Conservation (phyloP, 345 rosid species). For the Cardamine chenopodiifolia region DNA sequence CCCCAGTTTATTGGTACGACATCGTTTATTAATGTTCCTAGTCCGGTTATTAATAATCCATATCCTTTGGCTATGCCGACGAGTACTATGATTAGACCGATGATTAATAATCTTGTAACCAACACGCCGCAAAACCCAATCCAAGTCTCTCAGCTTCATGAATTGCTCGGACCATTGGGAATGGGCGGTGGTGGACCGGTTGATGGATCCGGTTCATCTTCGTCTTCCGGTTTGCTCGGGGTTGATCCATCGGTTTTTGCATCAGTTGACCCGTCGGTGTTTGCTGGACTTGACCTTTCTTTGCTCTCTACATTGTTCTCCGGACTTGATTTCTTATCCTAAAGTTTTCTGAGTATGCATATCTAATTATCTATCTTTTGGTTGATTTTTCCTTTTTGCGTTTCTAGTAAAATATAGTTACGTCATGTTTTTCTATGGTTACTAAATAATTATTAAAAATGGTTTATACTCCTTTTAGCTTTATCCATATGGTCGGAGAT, state of each 20-base stretch:
- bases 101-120: slow-evolving; percentile 4
- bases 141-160: slow-evolving; percentile 23
- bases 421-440: neutral
- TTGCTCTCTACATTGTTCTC: slow-evolving; percentile 22
- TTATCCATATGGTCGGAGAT: neutral
- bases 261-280: slow-evolving; percentile 31
- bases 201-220: slow-evolving; percentile 21
- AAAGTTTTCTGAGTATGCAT: neutral
- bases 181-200: slow-evolving; percentile 22
- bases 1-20: neutral
- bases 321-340: slow-evolving; percentile 29
- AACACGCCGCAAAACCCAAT: slow-evolving; percentile 30
- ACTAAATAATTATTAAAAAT: neutral
- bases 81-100: slow-evolving; percentile 5
- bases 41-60: slow-evolving; percentile 15
- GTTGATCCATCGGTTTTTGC: slow-evolving; percentile 19
- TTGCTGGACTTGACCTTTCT: slow-evolving; percentile 33
- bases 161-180: slow-evolving; percentile 24
- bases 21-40: slow-evolving; percentile 2
- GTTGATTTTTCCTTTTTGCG: neutral
- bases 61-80: neutral
- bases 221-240: slow-evolving; percentile 1
- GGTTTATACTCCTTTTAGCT: neutral
- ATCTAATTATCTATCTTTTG: neutral
- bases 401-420: neutral